Percentiles rank a stretch among this genome's conserved stretches.
These are phyloP conservation scores for Paspalum vaginatum DNA, from an alignment of 176 grass and related monocot genomes.

Conservation along the genomic window DNA sequence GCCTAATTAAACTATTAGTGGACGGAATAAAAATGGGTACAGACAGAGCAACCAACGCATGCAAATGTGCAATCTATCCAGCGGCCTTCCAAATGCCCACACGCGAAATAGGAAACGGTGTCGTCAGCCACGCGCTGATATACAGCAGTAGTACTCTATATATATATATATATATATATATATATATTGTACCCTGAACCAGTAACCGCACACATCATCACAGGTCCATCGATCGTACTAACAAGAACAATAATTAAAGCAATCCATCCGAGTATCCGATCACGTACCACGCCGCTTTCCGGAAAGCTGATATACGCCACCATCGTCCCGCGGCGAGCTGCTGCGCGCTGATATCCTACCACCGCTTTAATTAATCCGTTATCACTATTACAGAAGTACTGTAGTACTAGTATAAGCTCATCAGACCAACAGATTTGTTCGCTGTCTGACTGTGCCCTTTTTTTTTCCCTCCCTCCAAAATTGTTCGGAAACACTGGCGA, in stretches of 20 bases:
- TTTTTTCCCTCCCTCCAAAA: too few relatives aligned
- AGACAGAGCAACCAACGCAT: not conserved
- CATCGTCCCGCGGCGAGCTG: not conserved
- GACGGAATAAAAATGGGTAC: constrained; percentile 13
- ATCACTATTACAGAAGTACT: too few relatives aligned
- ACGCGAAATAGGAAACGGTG: not conserved
- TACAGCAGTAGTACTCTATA: not conserved
- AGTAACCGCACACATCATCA: constrained; percentile 3
- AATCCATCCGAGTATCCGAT: not conserved
- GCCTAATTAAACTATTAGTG: not conserved
- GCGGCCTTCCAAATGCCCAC: not conserved
- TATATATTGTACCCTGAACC: not conserved
- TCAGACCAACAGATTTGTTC: not conserved
- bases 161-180: too few relatives aligned
- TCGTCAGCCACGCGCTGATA: constrained; percentile 38
- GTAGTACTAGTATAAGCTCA: not conserved
- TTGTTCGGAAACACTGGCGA: too few relatives aligned
- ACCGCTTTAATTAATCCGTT: too few relatives aligned
- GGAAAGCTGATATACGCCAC: constrained; percentile 8
- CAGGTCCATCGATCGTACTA: too few relatives aligned
- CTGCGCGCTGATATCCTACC: too few relatives aligned
- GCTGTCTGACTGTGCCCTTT: too few relatives aligned
- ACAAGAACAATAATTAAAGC: not conserved
- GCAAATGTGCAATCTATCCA: not conserved
- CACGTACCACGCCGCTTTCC: not conserved